These are phyloP conservation scores for Pinus taeda DNA, from an alignment of 75 land plant species.

Conservation along the genomic window DNA sequence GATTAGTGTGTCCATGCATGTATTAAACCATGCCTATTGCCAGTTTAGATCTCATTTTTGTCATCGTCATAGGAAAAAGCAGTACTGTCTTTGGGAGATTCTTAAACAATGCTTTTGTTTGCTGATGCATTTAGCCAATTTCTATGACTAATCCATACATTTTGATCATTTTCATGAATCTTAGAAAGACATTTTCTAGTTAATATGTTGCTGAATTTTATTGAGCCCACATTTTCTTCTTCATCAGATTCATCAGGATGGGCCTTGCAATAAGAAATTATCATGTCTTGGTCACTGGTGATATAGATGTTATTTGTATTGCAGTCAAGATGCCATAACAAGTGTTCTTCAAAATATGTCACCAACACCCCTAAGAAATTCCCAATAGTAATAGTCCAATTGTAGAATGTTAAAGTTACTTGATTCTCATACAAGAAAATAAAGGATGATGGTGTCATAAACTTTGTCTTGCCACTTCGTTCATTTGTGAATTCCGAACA, in stretches of 20 bases:
- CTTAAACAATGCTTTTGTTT: constrained; percentile 44
- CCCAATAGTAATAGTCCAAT: constrained; percentile 93
- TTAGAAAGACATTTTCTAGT: constrained; percentile 99
- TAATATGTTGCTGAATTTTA: constrained; percentile 93
- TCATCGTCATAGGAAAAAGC: constrained; percentile 70
- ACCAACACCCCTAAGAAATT: constrained; percentile 96
- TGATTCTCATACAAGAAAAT: constrained; percentile 96
- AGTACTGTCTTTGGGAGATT: constrained; percentile 66
- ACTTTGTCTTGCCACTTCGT: constrained; percentile 6
- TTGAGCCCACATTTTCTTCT: constrained; percentile 79
- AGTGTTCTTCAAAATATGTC: constrained; percentile 95
- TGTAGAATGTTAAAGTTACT: constrained; percentile 83
- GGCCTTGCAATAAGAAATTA: constrained; percentile 96
- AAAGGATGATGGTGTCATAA: constrained; percentile 97
- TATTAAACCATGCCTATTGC: constrained; percentile 51
- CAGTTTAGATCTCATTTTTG: constrained; percentile 68
- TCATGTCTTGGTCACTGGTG: constrained; percentile 97
- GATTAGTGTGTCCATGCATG: constrained; percentile 58
- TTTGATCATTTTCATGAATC: constrained; percentile 41
- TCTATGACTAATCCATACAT: constrained; percentile 42
- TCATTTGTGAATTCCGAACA: no score
- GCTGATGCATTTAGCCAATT: constrained; percentile 27
- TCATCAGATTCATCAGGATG: constrained; percentile 57
- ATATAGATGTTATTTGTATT: constrained; percentile 98
- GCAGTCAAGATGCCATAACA: constrained; percentile 97